Evolutionary conservation across 805 yeast genomes (phyloP).

Genomic region (Pichia gijzeniarum): DNA sequence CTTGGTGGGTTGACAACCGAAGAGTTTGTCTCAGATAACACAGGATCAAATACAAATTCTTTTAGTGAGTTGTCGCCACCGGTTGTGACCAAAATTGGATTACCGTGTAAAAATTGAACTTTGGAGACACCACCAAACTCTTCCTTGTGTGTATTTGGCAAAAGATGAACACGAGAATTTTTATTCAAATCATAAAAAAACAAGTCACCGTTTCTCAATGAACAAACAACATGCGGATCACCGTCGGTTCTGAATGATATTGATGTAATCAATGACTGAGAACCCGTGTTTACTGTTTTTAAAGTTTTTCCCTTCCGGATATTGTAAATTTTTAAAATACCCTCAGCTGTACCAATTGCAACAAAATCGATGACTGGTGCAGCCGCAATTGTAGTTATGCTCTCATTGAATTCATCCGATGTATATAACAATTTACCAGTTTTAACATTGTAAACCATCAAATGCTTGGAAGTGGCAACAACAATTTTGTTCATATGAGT

Average conservation of each 20-base stretch:
- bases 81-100: conserved; percentile 79
- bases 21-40: conserved; percentile 57
- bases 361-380: conserved; percentile 85
- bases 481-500: conserved; percentile 87
- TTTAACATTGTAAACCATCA: conserved; percentile 65
- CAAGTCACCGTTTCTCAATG: conserved; percentile 73
- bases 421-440: conserved; percentile 63
- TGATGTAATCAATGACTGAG: conserved; percentile 41
- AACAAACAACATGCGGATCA: conserved; percentile 72
- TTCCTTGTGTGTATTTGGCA: conserved; percentile 69
- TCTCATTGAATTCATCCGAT: conserved; percentile 43
- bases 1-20: conserved; percentile 84
- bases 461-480: conserved; percentile 62
- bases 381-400: conserved; percentile 62
- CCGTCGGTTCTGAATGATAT: conserved; percentile 91
- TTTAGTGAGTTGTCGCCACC: conserved; percentile 89
- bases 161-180: conserved; percentile 65
- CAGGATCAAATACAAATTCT: conserved; percentile 91
- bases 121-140: conserved; percentile 70
- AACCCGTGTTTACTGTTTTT: conserved; percentile 43
- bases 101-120: conserved; percentile 78
- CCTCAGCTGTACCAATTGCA: conserved; percentile 69
- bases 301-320: conserved; percentile 55
- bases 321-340: conserved; percentile 61
- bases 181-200: conserved; percentile 77